phyloP scores from a whole-genome alignment of 768 basidiomycete species.

The Mycena epipterygia region DNA sequence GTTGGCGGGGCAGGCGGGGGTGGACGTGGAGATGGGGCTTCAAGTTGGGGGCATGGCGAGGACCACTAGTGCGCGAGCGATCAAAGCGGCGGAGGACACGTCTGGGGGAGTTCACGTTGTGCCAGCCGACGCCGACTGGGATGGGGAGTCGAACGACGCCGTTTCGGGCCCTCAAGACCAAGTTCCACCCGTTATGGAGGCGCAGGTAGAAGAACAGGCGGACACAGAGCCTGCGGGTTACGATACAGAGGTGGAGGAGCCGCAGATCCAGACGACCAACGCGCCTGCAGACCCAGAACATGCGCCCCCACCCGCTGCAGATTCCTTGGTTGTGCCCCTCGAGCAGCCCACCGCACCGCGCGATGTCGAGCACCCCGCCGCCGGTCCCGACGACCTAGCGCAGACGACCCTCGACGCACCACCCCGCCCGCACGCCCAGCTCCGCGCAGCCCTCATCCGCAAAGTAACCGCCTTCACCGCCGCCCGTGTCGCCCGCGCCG shows the following conservation, averaged over 20 bases:
- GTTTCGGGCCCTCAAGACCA: too few species aligned
- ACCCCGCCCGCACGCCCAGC: background rate
- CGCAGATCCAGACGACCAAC: background rate
- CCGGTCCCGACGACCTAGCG: too few species aligned
- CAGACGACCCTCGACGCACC: too few species aligned
- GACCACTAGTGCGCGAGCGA: background rate
- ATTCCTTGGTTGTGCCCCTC: background rate
- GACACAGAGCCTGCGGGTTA: background rate
- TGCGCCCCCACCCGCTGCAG: background rate
- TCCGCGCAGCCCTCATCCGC: conserved; percentile 28
- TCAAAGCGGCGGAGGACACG: too few species aligned
- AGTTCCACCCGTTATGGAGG: too few species aligned
- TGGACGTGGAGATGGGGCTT: background rate
- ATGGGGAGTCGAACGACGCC: too few species aligned
- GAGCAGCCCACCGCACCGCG: background rate
- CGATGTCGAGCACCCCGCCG: background rate
- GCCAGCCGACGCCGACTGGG: too few species aligned
- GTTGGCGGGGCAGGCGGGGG: background rate
- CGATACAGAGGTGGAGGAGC: background rate
- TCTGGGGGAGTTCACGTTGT: too few species aligned
- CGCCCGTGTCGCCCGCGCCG: conserved; percentile 19
- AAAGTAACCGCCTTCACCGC: conserved; percentile 29
- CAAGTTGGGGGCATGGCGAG: background rate
- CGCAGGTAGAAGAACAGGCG: background rate
- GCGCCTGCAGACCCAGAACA: background rate